Conservation (phyloP, 129 eudicot genomes). For the Artemisia argyi region DNA sequence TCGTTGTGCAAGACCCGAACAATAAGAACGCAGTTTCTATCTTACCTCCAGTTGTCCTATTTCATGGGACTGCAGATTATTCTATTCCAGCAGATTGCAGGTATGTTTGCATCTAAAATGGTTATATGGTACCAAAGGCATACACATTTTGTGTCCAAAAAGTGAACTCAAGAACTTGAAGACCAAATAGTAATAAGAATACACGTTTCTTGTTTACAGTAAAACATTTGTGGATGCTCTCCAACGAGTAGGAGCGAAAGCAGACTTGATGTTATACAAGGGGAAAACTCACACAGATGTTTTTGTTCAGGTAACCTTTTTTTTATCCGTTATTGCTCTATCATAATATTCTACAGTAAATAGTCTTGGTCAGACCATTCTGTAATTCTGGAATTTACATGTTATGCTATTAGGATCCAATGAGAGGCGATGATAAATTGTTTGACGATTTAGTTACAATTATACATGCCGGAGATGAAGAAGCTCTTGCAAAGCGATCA, state of each 20-base stretch:
- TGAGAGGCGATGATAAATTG: conserved; percentile 94
- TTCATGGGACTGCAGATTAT: conserved; percentile 89
- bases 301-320: conserved; percentile 78
- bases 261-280: conserved; percentile 73
- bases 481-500: conserved; percentile 68
- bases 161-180: too few relatives aligned
- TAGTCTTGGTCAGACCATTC: not conserved
- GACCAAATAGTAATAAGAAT: not conserved
- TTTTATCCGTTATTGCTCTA: not conserved
- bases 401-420: conserved; percentile 72
- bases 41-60: conserved; percentile 68
- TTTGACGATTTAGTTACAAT: conserved; percentile 70
- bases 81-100: conserved; percentile 85
- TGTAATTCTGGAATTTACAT: conserved; percentile 8
- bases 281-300: conserved; percentile 94
- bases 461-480: conserved; percentile 70
- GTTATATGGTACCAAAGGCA: too few relatives aligned
- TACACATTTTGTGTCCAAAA: too few relatives aligned
- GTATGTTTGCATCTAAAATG: conserved; percentile 27
- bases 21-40: conserved; percentile 58
- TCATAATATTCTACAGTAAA: not conserved
- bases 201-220: conserved; percentile 36
- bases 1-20: conserved; percentile 66
- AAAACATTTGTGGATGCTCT: conserved; percentile 77
- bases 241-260: conserved; percentile 69